Conservation (phyloP, 805 yeast species). For the Starmerella bombicola region DNA sequence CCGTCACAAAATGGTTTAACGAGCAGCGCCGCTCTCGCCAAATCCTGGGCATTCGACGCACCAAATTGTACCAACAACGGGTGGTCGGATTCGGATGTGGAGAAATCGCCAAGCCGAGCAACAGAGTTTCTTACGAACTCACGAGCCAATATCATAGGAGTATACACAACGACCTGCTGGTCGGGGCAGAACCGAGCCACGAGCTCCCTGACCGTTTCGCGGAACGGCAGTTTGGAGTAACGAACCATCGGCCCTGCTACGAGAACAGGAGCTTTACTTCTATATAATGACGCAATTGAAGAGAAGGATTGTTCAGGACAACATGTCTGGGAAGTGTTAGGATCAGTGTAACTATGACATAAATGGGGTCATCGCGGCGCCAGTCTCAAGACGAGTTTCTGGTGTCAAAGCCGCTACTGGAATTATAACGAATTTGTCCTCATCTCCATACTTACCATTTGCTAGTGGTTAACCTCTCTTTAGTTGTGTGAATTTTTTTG, state of each 20-base stretch:
- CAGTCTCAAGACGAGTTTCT: conserved; percentile 16
- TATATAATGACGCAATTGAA: background rate
- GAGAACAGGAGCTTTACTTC: conserved; percentile 30
- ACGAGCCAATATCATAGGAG: conserved; percentile 93
- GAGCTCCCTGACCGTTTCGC: conserved; percentile 60
- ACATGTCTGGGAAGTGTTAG: conserved; percentile 18
- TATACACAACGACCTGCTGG: conserved; percentile 48
- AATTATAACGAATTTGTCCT: conserved; percentile 10
- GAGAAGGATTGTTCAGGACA: no score
- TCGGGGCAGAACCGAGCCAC: conserved; percentile 40
- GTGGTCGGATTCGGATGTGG: conserved; percentile 58
- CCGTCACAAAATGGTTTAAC: conserved; percentile 87
- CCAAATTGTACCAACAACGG: conserved; percentile 85
- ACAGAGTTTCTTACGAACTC: conserved; percentile 77
- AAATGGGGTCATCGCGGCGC: conserved; percentile 10
- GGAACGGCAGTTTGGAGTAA: conserved; percentile 84
- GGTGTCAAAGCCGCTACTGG: conserved; percentile 1
- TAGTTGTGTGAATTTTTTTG: no score
- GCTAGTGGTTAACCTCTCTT: no score
- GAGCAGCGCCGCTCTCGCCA: conserved; percentile 74
- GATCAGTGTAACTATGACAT: conserved; percentile 23
- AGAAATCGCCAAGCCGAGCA: conserved; percentile 75
- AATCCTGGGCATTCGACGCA: conserved; percentile 67
- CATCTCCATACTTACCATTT: conserved; percentile 21
- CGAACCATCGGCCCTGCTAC: conserved; percentile 95